Evolutionary conservation across 2,329 filamentous ascomycete species (phyloP).

Genomic region (Penicillium sp.): DNA sequence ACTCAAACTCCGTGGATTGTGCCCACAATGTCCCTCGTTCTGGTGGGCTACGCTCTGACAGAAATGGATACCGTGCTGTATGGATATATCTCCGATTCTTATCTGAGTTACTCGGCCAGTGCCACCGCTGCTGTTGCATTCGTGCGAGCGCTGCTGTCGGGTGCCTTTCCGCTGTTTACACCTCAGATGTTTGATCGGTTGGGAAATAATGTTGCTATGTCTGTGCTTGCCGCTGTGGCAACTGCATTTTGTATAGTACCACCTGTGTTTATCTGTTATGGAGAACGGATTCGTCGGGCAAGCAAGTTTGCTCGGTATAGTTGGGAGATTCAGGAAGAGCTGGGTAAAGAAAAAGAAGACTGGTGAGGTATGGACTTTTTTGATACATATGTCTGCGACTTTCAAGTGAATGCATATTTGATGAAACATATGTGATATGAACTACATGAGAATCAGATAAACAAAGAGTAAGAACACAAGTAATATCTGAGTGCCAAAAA

Average conservation of each 20-base stretch:
- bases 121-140: conserved; percentile 39
- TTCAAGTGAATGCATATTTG: neutral
- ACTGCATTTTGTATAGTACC: conserved; percentile 36
- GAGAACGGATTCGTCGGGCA: conserved; percentile 28
- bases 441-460: neutral
- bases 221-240: conserved; percentile 36
- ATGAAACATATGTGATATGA: neutral
- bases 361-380: neutral
- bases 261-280: conserved; percentile 33
- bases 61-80: conserved; percentile 39
- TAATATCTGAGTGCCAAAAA: neutral
- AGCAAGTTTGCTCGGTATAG: conserved; percentile 34
- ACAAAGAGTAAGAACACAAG: neutral
- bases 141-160: conserved; percentile 34
- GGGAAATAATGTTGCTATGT: conserved; percentile 35
- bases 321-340: conserved; percentile 20
- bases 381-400: neutral
- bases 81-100: conserved; percentile 41
- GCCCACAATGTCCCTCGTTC: conserved; percentile 35
- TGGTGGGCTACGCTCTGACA: conserved; percentile 43
- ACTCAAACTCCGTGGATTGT: conserved; percentile 34
- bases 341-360: conserved; percentile 20
- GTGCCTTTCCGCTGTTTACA: conserved; percentile 36
- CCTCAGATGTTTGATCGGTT: conserved; percentile 34
- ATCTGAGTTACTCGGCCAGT: conserved; percentile 39